These are phyloP conservation scores for Daldinia concentrica DNA, from an alignment of 495 filamentous ascomycete genomes.

Conservation along the genomic window DNA sequence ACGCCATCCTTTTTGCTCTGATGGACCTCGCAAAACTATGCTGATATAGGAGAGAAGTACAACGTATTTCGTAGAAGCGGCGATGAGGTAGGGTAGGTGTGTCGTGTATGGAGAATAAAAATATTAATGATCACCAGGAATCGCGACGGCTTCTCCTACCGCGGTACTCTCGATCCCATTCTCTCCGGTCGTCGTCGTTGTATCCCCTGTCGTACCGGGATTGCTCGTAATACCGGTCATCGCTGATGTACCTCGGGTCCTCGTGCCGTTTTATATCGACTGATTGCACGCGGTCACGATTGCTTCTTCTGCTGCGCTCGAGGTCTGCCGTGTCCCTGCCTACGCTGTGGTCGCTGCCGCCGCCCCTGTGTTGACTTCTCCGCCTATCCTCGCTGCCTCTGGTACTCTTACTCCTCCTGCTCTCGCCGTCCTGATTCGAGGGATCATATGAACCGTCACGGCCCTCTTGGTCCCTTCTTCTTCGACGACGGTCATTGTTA, in stretches of 20 bases:
- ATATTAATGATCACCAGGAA: constrained; percentile 19
- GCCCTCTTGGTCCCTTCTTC: not conserved
- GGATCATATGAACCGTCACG: not conserved
- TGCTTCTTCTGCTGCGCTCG: not conserved
- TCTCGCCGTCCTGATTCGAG: not conserved
- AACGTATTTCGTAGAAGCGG: not conserved
- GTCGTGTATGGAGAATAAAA: not conserved
- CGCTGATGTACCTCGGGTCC: constrained; percentile 22
- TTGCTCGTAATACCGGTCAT: constrained; percentile 36
- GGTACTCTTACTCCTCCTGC: not conserved
- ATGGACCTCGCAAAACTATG: not conserved
- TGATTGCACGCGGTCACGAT: constrained; percentile 18
- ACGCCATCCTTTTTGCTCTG: not conserved
- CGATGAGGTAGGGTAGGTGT: too few relatives aligned
- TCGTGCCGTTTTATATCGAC: constrained; percentile 15
- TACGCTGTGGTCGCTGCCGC: constrained; percentile 11
- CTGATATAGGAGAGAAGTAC: not conserved
- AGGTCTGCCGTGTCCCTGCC: constrained; percentile 24
- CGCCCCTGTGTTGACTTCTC: not conserved
- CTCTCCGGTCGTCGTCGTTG: constrained; percentile 13
- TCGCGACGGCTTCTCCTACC: constrained; percentile 37
- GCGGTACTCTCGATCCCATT: not conserved
- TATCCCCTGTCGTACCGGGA: constrained; percentile 23
- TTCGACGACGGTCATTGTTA: not conserved
- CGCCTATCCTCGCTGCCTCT: not conserved